Percentiles rank a stretch among this genome's conserved stretches.
These are phyloP conservation scores for Passalora sequoiae DNA, from an alignment of 2,329 filamentous ascomycete species.

Conservation along the genomic window DNA sequence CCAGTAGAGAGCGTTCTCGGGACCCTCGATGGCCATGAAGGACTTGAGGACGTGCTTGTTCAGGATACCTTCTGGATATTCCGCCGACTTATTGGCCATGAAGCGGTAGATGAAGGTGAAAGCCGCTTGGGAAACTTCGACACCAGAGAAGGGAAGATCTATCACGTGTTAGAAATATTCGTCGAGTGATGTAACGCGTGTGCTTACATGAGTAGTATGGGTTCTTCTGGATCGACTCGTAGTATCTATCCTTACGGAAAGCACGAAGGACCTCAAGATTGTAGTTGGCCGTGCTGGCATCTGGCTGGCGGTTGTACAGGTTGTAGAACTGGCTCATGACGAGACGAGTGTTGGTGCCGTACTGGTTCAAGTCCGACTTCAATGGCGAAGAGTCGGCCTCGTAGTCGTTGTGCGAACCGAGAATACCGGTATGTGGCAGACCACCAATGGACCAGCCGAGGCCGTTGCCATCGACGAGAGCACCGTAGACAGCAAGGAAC, in stretches of 20 bases:
- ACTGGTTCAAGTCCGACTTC: conserved; percentile 32
- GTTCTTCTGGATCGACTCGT: conserved; percentile 30
- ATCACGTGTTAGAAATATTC: too few species aligned
- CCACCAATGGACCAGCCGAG: conserved; percentile 19
- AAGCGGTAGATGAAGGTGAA: conserved; percentile 36
- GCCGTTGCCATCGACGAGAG: conserved; percentile 22
- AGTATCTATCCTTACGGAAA: conserved; percentile 25
- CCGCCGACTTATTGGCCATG: conserved; percentile 39
- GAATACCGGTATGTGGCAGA: conserved; percentile 16
- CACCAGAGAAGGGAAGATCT: conserved; percentile 26
- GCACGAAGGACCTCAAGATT: conserved; percentile 28
- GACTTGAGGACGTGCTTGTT: conserved; percentile 37
- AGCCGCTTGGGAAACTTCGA: conserved; percentile 29
- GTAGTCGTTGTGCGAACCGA: conserved; percentile 33
- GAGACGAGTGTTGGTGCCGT: conserved; percentile 18
- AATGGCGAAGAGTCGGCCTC: conserved; percentile 34
- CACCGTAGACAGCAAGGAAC: conserved; percentile 19
- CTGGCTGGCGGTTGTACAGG: conserved; percentile 26
- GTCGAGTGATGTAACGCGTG: too few species aligned
- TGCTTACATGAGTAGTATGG: conserved; percentile 29
- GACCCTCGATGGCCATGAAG: conserved; percentile 37
- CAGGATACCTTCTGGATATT: conserved; percentile 36
- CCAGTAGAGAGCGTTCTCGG: conserved; percentile 30
- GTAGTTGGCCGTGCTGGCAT: conserved; percentile 25
- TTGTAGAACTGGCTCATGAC: conserved; percentile 20